A percentile compares a stretch with the other conserved stretches of the same genome.
phyloP scores from a whole-genome alignment of 228 moss, liverwort and hornwort genomes.

The Sphagnum magellanicum region DNA sequence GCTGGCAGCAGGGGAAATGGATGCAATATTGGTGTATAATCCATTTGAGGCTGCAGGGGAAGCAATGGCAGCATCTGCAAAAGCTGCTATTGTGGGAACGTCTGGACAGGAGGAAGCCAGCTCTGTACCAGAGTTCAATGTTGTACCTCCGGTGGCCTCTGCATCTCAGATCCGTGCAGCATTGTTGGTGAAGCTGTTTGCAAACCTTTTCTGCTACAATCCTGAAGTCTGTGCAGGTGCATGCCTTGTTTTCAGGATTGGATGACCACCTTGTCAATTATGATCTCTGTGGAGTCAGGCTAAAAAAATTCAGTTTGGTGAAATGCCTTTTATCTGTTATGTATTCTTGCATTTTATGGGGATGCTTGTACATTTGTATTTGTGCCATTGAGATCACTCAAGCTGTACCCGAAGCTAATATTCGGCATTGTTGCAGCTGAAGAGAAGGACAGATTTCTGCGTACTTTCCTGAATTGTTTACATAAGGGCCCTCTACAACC shows the following conservation, averaged over 20 bases:
- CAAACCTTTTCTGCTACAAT: slow-evolving; percentile 93
- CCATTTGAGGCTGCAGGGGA: slow-evolving; percentile 98
- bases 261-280: background rate
- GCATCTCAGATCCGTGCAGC: slow-evolving; percentile 82
- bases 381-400: background rate
- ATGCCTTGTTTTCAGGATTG: background rate
- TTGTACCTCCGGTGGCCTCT: slow-evolving; percentile 65
- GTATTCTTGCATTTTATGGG: background rate
- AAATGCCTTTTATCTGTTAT: background rate
- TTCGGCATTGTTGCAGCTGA: slow-evolving; percentile 49
- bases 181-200: slow-evolving; percentile 93
- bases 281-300: background rate
- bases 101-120: slow-evolving; percentile 69
- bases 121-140: slow-evolving; percentile 82
- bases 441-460: slow-evolving; percentile 93
- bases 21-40: slow-evolving; percentile 86
- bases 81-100: slow-evolving; percentile 48
- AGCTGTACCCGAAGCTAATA: no score
- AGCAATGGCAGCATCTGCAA: slow-evolving; percentile 95
- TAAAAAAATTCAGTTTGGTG: background rate
- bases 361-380: background rate
- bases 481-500: slow-evolving; percentile 57
- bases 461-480: slow-evolving; percentile 74
- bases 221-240: slow-evolving; percentile 96
- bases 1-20: slow-evolving; percentile 87